Base-by-base conservation (phyloP, 306 rosid species). In the Medicago arabica region DNA sequence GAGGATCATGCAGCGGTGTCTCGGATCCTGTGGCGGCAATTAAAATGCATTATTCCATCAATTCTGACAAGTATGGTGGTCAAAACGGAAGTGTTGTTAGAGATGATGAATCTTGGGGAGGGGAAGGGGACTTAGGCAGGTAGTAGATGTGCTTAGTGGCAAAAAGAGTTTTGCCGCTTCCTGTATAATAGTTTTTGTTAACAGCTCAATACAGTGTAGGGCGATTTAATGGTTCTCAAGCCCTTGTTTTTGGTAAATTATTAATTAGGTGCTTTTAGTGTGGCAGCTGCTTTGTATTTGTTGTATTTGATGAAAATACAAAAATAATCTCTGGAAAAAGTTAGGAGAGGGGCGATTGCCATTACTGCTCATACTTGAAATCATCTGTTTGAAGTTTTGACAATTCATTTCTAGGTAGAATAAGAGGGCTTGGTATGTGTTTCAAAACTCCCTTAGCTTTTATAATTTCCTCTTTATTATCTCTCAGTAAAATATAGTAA, bases 11-110 rank as follows among this genome's bases (percentile, higher is more conserved):
- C 84, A 79, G 84, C 3, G 90, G 92, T 23, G 93, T 91, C 69
- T 87, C 97, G 0, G 99, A 96, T 83, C 90, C 97, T 0, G 97
- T 92, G 87, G 97, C 96, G 25, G 99, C 99, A 41, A 87, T 91
- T 51, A 96, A 90, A 82, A 87, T 89, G 92, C 99, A 85, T 78
- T 92, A 86, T 69, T 87, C 97, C 0, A n/a, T n/a, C n/a, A 92
- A 87, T 72, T 75, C 90, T 3, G 91, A 89, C 8, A 90, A 85
- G 79, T 93, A 82, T 44, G 96, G 83, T 55, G 86, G 92, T 72
- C 96, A 89, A 85, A 64, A 78, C 6, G 90, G 92, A 67, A 86
- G 82, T 79, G 82, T 86, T 23, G 47, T 75, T 47, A 83, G 93
- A 66, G 88, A 91, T 50, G 91, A 91, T 43, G 98, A 88, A 54